phyloP scores from a whole-genome alignment of 2,329 filamentous ascomycete species.

The Paraconiothyrium brasiliense region DNA sequence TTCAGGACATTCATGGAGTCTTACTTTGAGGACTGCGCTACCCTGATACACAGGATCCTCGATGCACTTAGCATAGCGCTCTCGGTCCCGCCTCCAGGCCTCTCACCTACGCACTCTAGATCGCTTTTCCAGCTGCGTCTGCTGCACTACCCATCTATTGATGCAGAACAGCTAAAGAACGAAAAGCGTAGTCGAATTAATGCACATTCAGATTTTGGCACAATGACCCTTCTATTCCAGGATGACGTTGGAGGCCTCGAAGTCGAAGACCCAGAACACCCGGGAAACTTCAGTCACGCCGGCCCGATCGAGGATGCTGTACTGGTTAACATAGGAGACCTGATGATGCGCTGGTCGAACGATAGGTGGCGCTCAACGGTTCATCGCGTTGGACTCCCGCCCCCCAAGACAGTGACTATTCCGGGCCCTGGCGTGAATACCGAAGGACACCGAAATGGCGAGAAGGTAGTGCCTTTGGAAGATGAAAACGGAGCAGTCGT shows the following conservation, averaged over 20 bases:
- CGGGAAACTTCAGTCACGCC: constrained; percentile 41
- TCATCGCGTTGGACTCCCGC: constrained; percentile 50
- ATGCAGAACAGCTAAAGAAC: constrained; percentile 32
- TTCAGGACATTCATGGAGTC: constrained; percentile 44
- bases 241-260: constrained; percentile 54
- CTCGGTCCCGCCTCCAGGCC: constrained; percentile 22
- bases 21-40: constrained; percentile 35
- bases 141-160: constrained; percentile 52
- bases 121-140: constrained; percentile 48
- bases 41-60: constrained; percentile 39
- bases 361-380: constrained; percentile 50
- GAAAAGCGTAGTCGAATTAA: constrained; percentile 46
- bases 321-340: constrained; percentile 53
- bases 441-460: constrained; percentile 2
- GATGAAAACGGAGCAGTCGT: constrained; percentile 28
- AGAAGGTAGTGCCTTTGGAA: constrained; percentile 21
- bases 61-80: constrained; percentile 39
- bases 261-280: constrained; percentile 39
- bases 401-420: not conserved
- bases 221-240: constrained; percentile 55
- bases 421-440: constrained; percentile 13
- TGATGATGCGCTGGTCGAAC: constrained; percentile 53
- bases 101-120: constrained; percentile 35
- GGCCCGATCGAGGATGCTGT: constrained; percentile 43
- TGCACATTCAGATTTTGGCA: constrained; percentile 56